These are phyloP conservation scores for Grosmannia penicillata DNA, from an alignment of 2,329 filamentous ascomycete genomes.

Conservation along the genomic window DNA sequence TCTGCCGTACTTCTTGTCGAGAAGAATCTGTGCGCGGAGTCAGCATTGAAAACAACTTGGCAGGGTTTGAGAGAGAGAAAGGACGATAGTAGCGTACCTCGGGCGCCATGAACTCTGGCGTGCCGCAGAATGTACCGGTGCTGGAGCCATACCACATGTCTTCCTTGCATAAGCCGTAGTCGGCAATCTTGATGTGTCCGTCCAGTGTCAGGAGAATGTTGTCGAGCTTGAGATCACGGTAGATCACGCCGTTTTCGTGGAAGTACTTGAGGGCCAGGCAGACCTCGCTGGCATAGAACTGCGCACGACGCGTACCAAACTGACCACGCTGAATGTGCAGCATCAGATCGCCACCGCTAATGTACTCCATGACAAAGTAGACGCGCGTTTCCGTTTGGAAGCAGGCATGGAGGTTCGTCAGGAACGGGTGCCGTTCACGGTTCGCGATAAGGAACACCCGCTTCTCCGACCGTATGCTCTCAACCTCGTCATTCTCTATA, in stretches of 20 bases:
- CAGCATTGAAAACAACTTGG: neutral
- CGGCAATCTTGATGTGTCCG: slow-evolving; percentile 95
- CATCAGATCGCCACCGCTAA: slow-evolving; percentile 97
- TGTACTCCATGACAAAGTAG: slow-evolving; percentile 99
- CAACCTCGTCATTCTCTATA: slow-evolving; percentile 97
- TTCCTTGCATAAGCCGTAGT: slow-evolving; percentile 98
- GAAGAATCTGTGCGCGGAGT: slow-evolving; percentile 50
- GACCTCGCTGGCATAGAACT: slow-evolving; percentile 98
- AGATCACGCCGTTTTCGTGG: slow-evolving; percentile 98
- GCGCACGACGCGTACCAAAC: slow-evolving; percentile 88
- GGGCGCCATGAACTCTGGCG: slow-evolving; percentile 98
- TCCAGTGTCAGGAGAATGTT: slow-evolving; percentile 90
- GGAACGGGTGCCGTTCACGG: slow-evolving; percentile 89
- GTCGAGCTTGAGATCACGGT: slow-evolving; percentile 87
- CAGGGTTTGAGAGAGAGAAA: neutral
- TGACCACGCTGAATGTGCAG: slow-evolving; percentile 94
- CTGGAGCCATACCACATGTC: slow-evolving; percentile 99
- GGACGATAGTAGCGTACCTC: slow-evolving; percentile 47
- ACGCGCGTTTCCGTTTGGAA: slow-evolving; percentile 98
- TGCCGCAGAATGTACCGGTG: slow-evolving; percentile 96
- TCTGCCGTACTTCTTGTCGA: slow-evolving; percentile 96
- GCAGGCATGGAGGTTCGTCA: slow-evolving; percentile 89
- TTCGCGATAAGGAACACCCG: slow-evolving; percentile 94
- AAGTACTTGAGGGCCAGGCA: slow-evolving; percentile 97
- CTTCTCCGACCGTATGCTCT: slow-evolving; percentile 96